phyloP scores from a whole-genome alignment of 441 rosid species.

The Adansonia madagascariensis region DNA sequence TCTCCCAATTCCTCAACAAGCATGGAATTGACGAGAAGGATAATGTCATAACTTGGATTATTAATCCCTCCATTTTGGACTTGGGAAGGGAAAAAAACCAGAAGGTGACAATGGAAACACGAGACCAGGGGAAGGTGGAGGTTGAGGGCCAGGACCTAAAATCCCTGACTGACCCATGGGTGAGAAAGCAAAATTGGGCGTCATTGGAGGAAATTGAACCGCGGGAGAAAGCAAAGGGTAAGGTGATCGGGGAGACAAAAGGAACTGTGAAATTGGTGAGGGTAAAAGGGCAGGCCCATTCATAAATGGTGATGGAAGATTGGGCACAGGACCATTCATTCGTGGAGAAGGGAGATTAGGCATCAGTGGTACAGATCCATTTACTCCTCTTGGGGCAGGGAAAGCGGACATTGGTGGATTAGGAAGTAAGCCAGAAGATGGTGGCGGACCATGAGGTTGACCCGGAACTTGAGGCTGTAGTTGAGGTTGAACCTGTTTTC shows the following conservation, averaged over 20 bases:
- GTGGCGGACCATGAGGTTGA: slow-evolving; percentile 42
- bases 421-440: slow-evolving; percentile 49
- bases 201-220: slow-evolving; percentile 57
- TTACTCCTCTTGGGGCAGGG: slow-evolving; percentile 43
- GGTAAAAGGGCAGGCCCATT: slow-evolving; percentile 58
- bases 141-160: slow-evolving; percentile 75
- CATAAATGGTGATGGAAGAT: slow-evolving; percentile 49
- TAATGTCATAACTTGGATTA: slow-evolving; percentile 36
- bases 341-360: slow-evolving; percentile 40
- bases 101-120: slow-evolving; percentile 61
- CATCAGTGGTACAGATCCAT: slow-evolving; percentile 41
- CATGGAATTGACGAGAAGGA: slow-evolving; percentile 32
- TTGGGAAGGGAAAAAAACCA: slow-evolving; percentile 64
- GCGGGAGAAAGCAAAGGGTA: slow-evolving; percentile 71
- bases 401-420: slow-evolving; percentile 42
- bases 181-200: slow-evolving; percentile 70
- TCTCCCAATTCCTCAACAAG: slow-evolving; percentile 31
- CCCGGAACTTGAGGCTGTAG: slow-evolving; percentile 39
- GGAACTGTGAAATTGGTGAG: slow-evolving; percentile 80
- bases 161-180: slow-evolving; percentile 64
- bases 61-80: slow-evolving; percentile 86
- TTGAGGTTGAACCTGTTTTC: slow-evolving; percentile 47
- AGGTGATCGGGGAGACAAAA: slow-evolving; percentile 59
- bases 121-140: slow-evolving; percentile 71
- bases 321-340: slow-evolving; percentile 53